These are phyloP conservation scores for Pleurotus giganteus DNA, from an alignment of 768 basidiomycete genomes.

Conservation along the genomic window DNA sequence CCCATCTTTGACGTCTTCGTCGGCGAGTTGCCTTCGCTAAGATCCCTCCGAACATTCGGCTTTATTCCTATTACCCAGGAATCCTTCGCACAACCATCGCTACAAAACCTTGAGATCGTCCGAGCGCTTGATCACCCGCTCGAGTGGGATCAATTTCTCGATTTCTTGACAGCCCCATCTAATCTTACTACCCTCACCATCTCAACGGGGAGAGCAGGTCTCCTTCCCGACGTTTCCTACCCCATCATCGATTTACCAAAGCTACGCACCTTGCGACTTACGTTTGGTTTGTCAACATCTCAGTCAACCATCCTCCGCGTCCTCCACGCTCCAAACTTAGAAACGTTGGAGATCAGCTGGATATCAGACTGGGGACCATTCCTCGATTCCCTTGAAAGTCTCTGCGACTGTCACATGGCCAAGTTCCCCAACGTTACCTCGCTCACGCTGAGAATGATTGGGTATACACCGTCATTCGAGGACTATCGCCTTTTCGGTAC, in stretches of 20 bases:
- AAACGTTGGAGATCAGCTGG: conserved; percentile 4
- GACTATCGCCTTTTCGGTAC: conserved; percentile 5
- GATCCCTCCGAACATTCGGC: conserved; percentile 8
- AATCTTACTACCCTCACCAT: conserved; percentile 5
- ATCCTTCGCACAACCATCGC: neutral
- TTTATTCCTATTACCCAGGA: conserved; percentile 5
- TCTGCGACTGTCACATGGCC: neutral
- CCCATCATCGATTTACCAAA: conserved; percentile 6
- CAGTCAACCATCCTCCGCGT: conserved; percentile 2
- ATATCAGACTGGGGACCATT: conserved; percentile 5
- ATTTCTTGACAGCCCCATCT: neutral
- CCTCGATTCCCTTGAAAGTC: neutral
- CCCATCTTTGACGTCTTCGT: conserved; percentile 3
- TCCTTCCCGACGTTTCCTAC: neutral
- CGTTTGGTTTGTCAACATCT: neutral
- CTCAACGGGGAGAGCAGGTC: conserved; percentile 1
- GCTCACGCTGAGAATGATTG: neutral
- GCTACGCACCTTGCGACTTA: neutral
- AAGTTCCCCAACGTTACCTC: conserved; percentile 3
- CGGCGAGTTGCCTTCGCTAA: neutral
- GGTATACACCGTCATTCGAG: conserved; percentile 1
- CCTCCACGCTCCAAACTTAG: conserved; percentile 3
- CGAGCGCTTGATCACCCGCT: conserved; percentile 3
- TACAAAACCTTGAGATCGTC: neutral
- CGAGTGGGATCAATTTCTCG: conserved; percentile 6